phyloP scores from a whole-genome alignment of 192 early-diverging fungal genomes.

The Coemansia sp. region DNA sequence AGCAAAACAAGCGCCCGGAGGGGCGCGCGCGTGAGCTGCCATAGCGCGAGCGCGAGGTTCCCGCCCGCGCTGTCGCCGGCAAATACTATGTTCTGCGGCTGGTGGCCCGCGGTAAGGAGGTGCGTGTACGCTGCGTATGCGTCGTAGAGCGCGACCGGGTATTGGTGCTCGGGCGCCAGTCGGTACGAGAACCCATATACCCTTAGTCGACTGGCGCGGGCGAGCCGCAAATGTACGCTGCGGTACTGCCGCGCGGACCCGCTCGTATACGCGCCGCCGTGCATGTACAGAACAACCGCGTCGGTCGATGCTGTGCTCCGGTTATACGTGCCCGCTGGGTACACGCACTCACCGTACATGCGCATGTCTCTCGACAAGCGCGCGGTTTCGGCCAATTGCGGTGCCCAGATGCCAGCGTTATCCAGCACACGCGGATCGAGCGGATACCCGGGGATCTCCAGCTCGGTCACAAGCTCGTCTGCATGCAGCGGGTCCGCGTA shows the following conservation, averaged over 20 bases:
- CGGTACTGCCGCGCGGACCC: constrained; percentile 45
- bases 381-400: constrained; percentile 2
- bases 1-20: constrained; percentile 13
- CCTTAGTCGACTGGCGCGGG: constrained; percentile 37
- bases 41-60: constrained; percentile 37
- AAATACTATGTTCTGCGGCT: constrained; percentile 26
- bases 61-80: constrained; percentile 52
- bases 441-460: constrained; percentile 1
- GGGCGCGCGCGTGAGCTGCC: constrained; percentile 15
- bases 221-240: constrained; percentile 39
- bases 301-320: too few relatives aligned
- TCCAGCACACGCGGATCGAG: not conserved
- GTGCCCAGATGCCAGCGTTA: constrained; percentile 7
- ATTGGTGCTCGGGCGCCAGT: constrained; percentile 75
- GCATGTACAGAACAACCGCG: constrained; percentile 62
- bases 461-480: not conserved
- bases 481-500: not conserved
- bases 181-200: constrained; percentile 70
- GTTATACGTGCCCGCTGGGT: too few relatives aligned
- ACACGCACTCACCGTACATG: constrained; percentile 12
- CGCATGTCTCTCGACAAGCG: not conserved
- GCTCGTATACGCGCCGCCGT: constrained; percentile 70
- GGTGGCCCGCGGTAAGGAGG: constrained; percentile 38
- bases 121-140: constrained; percentile 71
- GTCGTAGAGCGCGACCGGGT: constrained; percentile 81